Base-by-base conservation (phyloP, 148 eudicot genomes). In the Vaccinium corymbosum region DNA sequence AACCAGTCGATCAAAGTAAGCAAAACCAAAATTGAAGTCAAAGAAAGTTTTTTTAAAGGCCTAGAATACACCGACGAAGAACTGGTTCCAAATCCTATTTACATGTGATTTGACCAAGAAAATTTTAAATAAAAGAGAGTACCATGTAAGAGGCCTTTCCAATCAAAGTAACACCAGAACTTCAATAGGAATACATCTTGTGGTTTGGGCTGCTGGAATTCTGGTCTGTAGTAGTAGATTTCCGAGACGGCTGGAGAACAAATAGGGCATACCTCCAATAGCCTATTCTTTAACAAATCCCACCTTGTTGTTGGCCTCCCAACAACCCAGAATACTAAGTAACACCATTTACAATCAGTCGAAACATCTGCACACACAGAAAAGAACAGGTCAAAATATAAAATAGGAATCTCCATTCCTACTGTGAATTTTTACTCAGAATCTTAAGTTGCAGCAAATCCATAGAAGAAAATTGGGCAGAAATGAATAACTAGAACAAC, bases 131-230 rank as follows among this genome's bases (percentile, higher is more conserved):
- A 50, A 4, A 14, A 49, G 22, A 17, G 17, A 38, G 35, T 82
- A 86, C 87, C 87, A 56, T 86, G 85, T 78, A 86, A 82, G 79
- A 86, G 87, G 76, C 87, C 85, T 55, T 78, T 78, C n/a, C 66
- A 32, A 70, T 82, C 87, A 62, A 82, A 70, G 76, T 25, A 56
- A 78, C 87, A 86, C 87, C 87, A 82, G 75, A 86, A 77, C 82
- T 86, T 82, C 61, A 86, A 78, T 55, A 86, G 56, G 87, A 86
- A 86, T 49, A 86, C 80, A 71, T 82, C 85, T 7, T 81, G 81
- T 42, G 87, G 85, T 70, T 86, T 82, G 16, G 82, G 87, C 87
- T 86, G 78, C 87, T 86, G 89, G 66, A 88, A 86, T 71, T 86
- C 87, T 16, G 87, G 87, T 78, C 82, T 82, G 76, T 77, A 86